Evolutionary conservation across 108 stramenopile species (phyloP).

Genomic region (Nitzschia sp.): DNA sequence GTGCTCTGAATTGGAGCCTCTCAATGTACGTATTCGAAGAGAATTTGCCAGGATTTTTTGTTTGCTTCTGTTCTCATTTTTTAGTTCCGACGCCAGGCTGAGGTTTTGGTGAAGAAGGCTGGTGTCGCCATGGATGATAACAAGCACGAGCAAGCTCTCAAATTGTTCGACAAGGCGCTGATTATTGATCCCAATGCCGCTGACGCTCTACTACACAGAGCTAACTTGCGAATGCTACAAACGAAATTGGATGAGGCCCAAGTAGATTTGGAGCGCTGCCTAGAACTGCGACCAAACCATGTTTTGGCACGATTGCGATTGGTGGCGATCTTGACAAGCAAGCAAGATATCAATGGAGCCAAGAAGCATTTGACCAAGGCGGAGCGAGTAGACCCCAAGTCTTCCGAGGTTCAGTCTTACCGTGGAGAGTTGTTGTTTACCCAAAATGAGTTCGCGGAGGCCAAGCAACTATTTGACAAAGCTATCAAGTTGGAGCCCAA

Average conservation of each 20-base stretch:
- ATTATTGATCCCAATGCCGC: constrained; percentile 67
- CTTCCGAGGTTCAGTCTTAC: constrained; percentile 87
- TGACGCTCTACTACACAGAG: constrained; percentile 85
- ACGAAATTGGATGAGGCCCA: constrained; percentile 59
- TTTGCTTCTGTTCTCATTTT: constrained; percentile 5
- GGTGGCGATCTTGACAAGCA: constrained; percentile 78
- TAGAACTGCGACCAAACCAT: constrained; percentile 78
- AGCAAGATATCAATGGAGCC: constrained; percentile 68
- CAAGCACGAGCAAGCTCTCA: constrained; percentile 64
- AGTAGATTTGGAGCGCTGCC: constrained; percentile 67
- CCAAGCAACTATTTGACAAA: constrained; percentile 75
- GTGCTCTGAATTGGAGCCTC: constrained; percentile 75
- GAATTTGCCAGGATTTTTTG: not conserved
- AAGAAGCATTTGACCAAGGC: constrained; percentile 72
- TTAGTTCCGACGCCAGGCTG: constrained; percentile 36
- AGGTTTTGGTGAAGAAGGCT: constrained; percentile 83
- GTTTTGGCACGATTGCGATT: constrained; percentile 79
- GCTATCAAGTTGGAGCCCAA: constrained; percentile 74
- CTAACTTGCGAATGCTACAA: constrained; percentile 85
- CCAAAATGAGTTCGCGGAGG: constrained; percentile 63
- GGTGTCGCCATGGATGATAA: constrained; percentile 87
- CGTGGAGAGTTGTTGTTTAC: constrained; percentile 85
- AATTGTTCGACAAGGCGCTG: constrained; percentile 74
- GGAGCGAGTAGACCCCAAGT: constrained; percentile 61
- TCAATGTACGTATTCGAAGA: constrained; percentile 55